Conservation (phyloP, 1,284 basidiomycete species). For the Coniferiporia sulphurascens region DNA sequence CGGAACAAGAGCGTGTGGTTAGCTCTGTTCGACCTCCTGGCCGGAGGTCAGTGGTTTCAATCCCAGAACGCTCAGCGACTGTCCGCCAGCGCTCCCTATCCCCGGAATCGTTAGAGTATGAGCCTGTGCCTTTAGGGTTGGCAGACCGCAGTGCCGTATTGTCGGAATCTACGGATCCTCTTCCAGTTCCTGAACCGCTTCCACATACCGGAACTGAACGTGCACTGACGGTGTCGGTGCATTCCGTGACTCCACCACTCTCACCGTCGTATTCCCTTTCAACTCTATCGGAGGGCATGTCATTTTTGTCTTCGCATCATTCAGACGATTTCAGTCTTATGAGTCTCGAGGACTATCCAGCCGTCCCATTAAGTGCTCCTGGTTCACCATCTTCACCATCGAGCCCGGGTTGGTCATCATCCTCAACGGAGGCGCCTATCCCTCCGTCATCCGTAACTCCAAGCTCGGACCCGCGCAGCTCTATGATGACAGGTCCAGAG, state of each 20-base stretch:
- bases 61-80: slow-evolving; percentile 24
- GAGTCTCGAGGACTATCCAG: slow-evolving; percentile 34
- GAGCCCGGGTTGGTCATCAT: slow-evolving; percentile 4
- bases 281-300: slow-evolving; percentile 40
- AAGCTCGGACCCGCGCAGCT: slow-evolving; percentile 8
- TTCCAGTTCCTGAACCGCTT: slow-evolving; percentile 11
- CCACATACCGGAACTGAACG: background rate
- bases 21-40: slow-evolving; percentile 27
- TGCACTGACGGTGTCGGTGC: too few relatives aligned
- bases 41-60: slow-evolving; percentile 18
- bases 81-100: slow-evolving; percentile 8
- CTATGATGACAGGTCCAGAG: background rate
- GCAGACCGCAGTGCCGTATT: background rate
- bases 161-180: slow-evolving; percentile 21
- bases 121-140: background rate
- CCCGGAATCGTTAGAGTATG: background rate
- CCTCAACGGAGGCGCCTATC: slow-evolving; percentile 11
- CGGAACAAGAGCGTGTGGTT: slow-evolving; percentile 37
- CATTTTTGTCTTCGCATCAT: slow-evolving; percentile 69
- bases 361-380: slow-evolving; percentile 18
- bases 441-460: slow-evolving; percentile 17
- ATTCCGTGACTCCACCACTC: slow-evolving; percentile 38
- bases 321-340: slow-evolving; percentile 55
- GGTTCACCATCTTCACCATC: slow-evolving; percentile 10
- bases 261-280: slow-evolving; percentile 45